Evolutionary conservation across 371 early-diverging fungal species (phyloP).

Genomic region (Actinomortierella wolfii): DNA sequence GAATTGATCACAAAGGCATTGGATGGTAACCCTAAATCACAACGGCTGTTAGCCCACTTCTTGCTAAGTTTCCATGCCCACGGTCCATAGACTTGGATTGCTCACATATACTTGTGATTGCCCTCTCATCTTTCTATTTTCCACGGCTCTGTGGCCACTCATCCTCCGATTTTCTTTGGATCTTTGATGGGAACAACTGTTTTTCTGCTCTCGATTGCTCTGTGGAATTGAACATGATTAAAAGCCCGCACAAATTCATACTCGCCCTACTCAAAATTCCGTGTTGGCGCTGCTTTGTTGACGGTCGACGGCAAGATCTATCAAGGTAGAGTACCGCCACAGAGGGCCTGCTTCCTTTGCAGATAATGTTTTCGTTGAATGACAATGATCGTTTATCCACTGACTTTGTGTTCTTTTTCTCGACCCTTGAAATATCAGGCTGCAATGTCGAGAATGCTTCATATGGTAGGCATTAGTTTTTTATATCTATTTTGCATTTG

Average conservation of each 20-base stretch:
- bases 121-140: no score
- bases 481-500: background rate
- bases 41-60: no score
- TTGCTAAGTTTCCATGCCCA: no score
- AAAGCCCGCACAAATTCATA: constrained; percentile 63
- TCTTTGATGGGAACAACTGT: constrained; percentile 3
- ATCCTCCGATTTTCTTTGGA: background rate
- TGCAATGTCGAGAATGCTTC: constrained; percentile 87
- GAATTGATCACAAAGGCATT: constrained; percentile 41
- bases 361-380: no score
- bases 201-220: background rate
- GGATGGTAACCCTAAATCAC: constrained; percentile 15
- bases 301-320: constrained; percentile 64
- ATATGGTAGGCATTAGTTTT: constrained; percentile 55
- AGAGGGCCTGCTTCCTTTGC: background rate
- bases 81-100: no score
- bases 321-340: constrained; percentile 49
- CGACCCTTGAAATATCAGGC: constrained; percentile 47
- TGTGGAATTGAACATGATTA: background rate
- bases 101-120: no score
- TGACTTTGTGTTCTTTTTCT: no score
- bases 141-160: no score
- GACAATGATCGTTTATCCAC: no score
- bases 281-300: constrained; percentile 81
- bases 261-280: constrained; percentile 85